phyloP scores from a whole-genome alignment of 495 filamentous ascomycete species.

The Lasiosphaeriaceae sp. region DNA sequence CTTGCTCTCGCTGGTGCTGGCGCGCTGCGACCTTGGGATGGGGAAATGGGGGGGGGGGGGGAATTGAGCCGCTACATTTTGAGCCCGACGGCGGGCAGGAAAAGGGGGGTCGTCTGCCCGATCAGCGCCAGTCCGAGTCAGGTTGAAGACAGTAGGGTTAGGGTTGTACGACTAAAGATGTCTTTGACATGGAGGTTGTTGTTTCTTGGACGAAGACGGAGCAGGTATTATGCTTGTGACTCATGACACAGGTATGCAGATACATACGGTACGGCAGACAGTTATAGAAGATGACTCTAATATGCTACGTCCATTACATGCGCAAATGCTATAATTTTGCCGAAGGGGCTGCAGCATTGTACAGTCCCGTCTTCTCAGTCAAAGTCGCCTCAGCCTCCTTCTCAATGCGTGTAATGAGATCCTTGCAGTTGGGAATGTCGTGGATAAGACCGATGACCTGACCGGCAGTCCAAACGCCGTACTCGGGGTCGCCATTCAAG shows the following conservation, averaged over 20 bases:
- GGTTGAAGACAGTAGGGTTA: background rate
- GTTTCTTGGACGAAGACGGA: too few species aligned
- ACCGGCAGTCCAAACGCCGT: conserved; percentile 70
- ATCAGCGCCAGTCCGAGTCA: background rate
- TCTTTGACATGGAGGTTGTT: too few species aligned
- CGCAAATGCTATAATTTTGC: conserved; percentile 34
- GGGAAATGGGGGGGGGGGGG: background rate
- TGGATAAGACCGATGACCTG: conserved; percentile 65
- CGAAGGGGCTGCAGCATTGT: conserved; percentile 26
- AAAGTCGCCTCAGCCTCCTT: conserved; percentile 56
- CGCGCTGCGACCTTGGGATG: background rate
- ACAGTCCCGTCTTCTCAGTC: conserved; percentile 35
- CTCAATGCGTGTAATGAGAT: conserved; percentile 54
- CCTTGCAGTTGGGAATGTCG: conserved; percentile 59
- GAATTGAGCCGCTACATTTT: background rate
- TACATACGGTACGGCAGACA: too few species aligned
- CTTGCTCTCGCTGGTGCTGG: background rate
- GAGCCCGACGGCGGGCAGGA: background rate
- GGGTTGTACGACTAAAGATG: background rate
- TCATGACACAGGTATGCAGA: too few species aligned
- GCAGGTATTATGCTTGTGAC: too few species aligned
- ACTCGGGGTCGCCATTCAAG: conserved; percentile 84
- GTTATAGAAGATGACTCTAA: too few species aligned
- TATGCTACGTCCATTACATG: background rate
- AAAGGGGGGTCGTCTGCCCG: background rate